Base-by-base conservation (phyloP, 495 filamentous ascomycete species). In the Parathielavia hyrcaniae region DNA sequence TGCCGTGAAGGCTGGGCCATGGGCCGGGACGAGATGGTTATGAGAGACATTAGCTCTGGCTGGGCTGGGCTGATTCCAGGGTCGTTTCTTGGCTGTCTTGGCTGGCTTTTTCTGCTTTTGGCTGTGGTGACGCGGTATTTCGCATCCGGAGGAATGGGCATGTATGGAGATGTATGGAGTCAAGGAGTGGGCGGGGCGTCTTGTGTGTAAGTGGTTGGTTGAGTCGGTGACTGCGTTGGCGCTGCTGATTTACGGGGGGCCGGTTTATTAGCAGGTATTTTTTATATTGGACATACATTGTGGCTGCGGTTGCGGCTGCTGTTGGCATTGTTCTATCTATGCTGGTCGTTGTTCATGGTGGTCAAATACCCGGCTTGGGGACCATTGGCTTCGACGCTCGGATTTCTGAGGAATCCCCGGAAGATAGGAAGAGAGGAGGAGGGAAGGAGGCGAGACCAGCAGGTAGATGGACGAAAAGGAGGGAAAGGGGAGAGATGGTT, bases 171-270 rank as follows among this genome's bases (percentile, higher is more conserved):
- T 13, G 17, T 2, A 3, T 30, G 47, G 47, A 50, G 47, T 35
- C 30, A 50, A 17, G 47, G 47, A 36, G 47, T 36, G n/a, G 1
- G 13, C 35, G 19, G 40, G 17, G 50, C 20, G 35, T 30, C 26
- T 17, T 22, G 57, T 43, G 46, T 55, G 44, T 55, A 49, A 59
- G 43, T 47, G 57, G 50, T 44, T 10, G n/a, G 16, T 43, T 19
- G 30, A 35, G 23, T 32, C 40, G 22, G 32, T 10, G 19, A 32
- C 17, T 47, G 19, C 11, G 30, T 26, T 55, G 53, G 41, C 43
- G 16, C 32, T 39, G 43, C 53, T 55, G 43, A 46, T 55, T 26
- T 47, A 14, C 14, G 19, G 26, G 39, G 52, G n/a, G n/a, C n/a
- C 23, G 40, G 22, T 32, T n/a, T 54, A 53, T n/a, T 38, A 53